A percentile compares a stretch with the other conserved stretches of the same genome.
phyloP scores from a whole-genome alignment of 768 basidiomycete species.

The Mycena rosella region DNA sequence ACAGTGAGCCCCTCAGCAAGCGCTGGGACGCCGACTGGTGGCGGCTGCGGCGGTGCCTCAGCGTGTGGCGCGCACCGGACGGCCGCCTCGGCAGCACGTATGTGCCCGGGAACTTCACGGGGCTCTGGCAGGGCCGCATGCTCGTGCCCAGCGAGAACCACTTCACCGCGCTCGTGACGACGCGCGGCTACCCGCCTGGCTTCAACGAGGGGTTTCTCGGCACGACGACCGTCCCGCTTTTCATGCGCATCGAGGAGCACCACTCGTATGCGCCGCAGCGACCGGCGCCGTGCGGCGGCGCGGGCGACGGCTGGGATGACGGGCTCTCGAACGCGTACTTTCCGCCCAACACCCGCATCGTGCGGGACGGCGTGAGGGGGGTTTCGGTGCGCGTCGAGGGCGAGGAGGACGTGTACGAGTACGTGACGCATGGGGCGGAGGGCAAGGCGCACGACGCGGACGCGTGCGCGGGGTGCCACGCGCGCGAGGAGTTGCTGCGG shows the following conservation, averaged over 20 bases:
- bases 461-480: slow-evolving; percentile 44
- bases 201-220: slow-evolving; percentile 45
- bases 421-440: slow-evolving; percentile 56
- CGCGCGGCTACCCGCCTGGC: slow-evolving; percentile 38
- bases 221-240: slow-evolving; percentile 62
- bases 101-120: slow-evolving; percentile 60
- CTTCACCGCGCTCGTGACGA: slow-evolving; percentile 45
- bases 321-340: slow-evolving; percentile 58
- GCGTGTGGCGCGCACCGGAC: slow-evolving; percentile 33
- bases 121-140: slow-evolving; percentile 74
- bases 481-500: slow-evolving; percentile 37
- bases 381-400: slow-evolving; percentile 26
- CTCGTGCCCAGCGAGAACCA: slow-evolving; percentile 57
- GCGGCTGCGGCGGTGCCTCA: slow-evolving; percentile 57
- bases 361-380: slow-evolving; percentile 25
- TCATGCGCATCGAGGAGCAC: slow-evolving; percentile 71
- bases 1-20: slow-evolving; percentile 44
- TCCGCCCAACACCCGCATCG: slow-evolving; percentile 42
- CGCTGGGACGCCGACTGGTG: slow-evolving; percentile 68
- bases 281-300: slow-evolving; percentile 2
- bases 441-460: slow-evolving; percentile 52
- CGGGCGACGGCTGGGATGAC: slow-evolving; percentile 42
- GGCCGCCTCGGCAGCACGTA: slow-evolving; percentile 46
- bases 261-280: slow-evolving; percentile 47
- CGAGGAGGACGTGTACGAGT: slow-evolving; percentile 43